A percentile compares a stretch with the other conserved stretches of the same genome.
Evolutionary conservation across 352 stramenopile genomes (phyloP).

Genomic region (Plasmopara muralis): DNA sequence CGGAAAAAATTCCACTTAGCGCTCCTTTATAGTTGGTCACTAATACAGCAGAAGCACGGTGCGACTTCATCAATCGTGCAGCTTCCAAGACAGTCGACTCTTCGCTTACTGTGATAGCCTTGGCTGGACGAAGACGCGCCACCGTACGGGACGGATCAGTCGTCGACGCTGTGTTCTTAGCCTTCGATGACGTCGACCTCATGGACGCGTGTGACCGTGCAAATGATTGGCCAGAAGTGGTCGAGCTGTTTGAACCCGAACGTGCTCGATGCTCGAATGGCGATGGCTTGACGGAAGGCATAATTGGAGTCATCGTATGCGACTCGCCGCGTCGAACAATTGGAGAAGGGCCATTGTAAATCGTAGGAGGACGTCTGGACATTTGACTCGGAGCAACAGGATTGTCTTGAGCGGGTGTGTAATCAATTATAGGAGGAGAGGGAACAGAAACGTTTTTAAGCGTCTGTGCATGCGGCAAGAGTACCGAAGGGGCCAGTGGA

Average conservation of each 20-base stretch:
- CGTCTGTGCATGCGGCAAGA: slow-evolving; percentile 7
- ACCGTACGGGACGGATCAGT: slow-evolving; percentile 64
- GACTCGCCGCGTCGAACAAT: slow-evolving; percentile 16
- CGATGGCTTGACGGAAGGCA: slow-evolving; percentile 20
- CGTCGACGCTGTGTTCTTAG: slow-evolving; percentile 44
- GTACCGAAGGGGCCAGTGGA: slow-evolving; percentile 12
- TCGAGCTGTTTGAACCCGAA: slow-evolving; percentile 67
- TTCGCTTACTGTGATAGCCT: slow-evolving; percentile 84
- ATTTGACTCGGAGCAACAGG: slow-evolving; percentile 13
- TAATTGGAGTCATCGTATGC: slow-evolving; percentile 23
- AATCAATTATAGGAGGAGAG: slow-evolving; percentile 16
- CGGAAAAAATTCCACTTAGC: slow-evolving; percentile 93
- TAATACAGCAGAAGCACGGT: slow-evolving; percentile 88
- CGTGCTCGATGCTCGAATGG: slow-evolving; percentile 39
- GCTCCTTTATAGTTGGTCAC: slow-evolving; percentile 82
- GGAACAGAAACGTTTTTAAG: slow-evolving; percentile 14
- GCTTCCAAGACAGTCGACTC: slow-evolving; percentile 83
- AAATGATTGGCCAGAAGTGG: slow-evolving; percentile 72
- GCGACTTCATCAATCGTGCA: slow-evolving; percentile 86
- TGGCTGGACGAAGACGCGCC: slow-evolving; percentile 68
- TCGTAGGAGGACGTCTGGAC: slow-evolving; percentile 22
- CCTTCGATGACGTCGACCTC: slow-evolving; percentile 70
- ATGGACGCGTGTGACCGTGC: slow-evolving; percentile 71
- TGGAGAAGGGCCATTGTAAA: slow-evolving; percentile 32
- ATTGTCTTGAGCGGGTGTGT: slow-evolving; percentile 9